phyloP scores from a whole-genome alignment of 192 early-diverging fungal species.

The Mortierella claussenii region DNA sequence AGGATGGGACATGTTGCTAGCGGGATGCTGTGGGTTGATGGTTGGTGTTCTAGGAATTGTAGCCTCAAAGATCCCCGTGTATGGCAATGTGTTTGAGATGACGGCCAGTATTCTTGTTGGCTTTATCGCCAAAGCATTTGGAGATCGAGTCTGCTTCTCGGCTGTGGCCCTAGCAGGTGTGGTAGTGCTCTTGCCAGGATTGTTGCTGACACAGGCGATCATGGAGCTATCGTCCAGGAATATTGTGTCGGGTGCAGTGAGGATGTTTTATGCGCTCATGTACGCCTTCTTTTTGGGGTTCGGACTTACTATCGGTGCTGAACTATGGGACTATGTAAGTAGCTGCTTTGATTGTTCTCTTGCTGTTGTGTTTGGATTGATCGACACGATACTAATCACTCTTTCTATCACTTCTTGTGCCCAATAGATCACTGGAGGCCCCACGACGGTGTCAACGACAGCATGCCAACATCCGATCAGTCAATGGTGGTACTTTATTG shows the following conservation, averaged over 20 bases:
- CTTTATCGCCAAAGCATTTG: conserved; percentile 51
- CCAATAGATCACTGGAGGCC: conserved; percentile 16
- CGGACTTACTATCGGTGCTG: conserved; percentile 47
- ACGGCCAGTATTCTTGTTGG: conserved; percentile 49
- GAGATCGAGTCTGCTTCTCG: conserved; percentile 48
- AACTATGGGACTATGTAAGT: conserved; percentile 48
- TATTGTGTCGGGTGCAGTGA: conserved; percentile 51
- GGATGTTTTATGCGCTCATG: conserved; percentile 55
- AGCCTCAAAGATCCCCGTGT: conserved; percentile 44
- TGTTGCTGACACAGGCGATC: conserved; percentile 49
- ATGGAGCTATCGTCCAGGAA: conserved; percentile 54
- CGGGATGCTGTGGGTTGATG: conserved; percentile 41
- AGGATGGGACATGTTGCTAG: conserved; percentile 41
- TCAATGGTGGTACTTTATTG: conserved; percentile 51
- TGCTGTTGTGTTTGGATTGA: background rate
- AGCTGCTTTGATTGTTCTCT: background rate
- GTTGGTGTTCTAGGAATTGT: conserved; percentile 50
- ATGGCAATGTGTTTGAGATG: conserved; percentile 54
- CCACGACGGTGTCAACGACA: conserved; percentile 14
- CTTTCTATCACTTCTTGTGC: background rate
- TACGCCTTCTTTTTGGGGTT: conserved; percentile 57
- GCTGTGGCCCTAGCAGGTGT: conserved; percentile 47
- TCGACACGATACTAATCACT: background rate
- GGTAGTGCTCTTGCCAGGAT: conserved; percentile 53
- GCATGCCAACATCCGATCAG: conserved; percentile 43